A percentile compares a stretch with the other conserved stretches of the same genome.
These are phyloP conservation scores for Psilocybe cubensis DNA, from an alignment of 768 basidiomycete genomes.

Conservation along the genomic window DNA sequence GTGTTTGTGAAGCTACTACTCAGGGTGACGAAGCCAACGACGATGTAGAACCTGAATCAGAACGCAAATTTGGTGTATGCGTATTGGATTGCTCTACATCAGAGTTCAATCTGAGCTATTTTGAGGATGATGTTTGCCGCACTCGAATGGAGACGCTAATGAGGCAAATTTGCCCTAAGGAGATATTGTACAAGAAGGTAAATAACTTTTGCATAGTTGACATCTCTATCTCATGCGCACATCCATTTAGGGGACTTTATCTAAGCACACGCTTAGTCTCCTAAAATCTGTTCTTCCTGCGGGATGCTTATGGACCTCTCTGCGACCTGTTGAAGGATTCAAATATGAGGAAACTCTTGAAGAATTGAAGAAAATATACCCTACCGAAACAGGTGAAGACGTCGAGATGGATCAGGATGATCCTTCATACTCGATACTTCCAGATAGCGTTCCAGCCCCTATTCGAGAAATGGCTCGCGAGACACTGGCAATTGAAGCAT, in stretches of 20 bases:
- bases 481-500: constrained; percentile 73
- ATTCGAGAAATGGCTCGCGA: constrained; percentile 76
- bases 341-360: constrained; percentile 70
- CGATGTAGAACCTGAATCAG: constrained; percentile 32
- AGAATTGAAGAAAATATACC: constrained; percentile 71
- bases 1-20: constrained; percentile 70
- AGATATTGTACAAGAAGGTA: constrained; percentile 90
- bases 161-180: constrained; percentile 89
- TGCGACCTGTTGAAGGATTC: constrained; percentile 84
- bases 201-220: not conserved
- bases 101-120: constrained; percentile 88
- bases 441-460: constrained; percentile 60
- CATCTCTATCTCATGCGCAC: not conserved
- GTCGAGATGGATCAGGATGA: constrained; percentile 35
- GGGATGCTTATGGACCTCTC: constrained; percentile 86
- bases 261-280: constrained; percentile 79
- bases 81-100: constrained; percentile 95
- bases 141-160: constrained; percentile 94
- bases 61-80: constrained; percentile 82
- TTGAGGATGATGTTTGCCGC: constrained; percentile 91
- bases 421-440: constrained; percentile 43
- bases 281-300: constrained; percentile 81
- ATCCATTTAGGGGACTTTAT: constrained; percentile 73
- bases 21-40: constrained; percentile 31
- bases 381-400: constrained; percentile 40